Conservation (phyloP, 306 rosid species). For the Abrus pulchellus region DNA sequence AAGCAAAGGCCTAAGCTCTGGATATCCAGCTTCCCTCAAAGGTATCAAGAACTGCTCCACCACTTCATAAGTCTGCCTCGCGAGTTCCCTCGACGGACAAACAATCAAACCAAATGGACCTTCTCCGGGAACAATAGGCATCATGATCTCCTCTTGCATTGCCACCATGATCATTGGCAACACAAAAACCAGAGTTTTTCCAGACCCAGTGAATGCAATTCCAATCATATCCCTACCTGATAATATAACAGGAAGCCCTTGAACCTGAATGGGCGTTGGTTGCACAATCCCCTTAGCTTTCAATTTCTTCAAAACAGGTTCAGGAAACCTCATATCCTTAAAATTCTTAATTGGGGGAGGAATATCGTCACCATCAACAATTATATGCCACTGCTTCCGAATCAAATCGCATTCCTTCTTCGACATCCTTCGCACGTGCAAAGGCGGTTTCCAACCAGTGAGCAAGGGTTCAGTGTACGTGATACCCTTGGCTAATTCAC, state of each 20-base stretch:
- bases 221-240: slow-evolving; percentile 98
- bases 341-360: slow-evolving; percentile 90
- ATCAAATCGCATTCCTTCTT: slow-evolving; percentile 73
- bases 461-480: slow-evolving; percentile 80
- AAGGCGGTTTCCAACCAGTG: slow-evolving; percentile 96
- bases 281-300: slow-evolving; percentile 89
- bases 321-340: slow-evolving; percentile 94
- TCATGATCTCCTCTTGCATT: slow-evolving; percentile 92
- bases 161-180: slow-evolving; percentile 95
- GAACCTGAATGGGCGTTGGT: slow-evolving; percentile 98
- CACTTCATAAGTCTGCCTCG: slow-evolving; percentile 95
- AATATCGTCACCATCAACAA: slow-evolving; percentile 82
- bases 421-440: slow-evolving; percentile 77
- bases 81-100: slow-evolving; percentile 95
- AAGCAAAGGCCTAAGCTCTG: slow-evolving; percentile 87
- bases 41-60: slow-evolving; percentile 79
- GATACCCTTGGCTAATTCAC: slow-evolving; percentile 93
- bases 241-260: slow-evolving; percentile 90
- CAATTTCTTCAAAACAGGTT: slow-evolving; percentile 80
- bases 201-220: slow-evolving; percentile 92
- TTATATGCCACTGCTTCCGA: slow-evolving; percentile 90
- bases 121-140: slow-evolving; percentile 92
- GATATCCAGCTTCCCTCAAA: slow-evolving; percentile 89
- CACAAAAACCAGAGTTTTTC: slow-evolving; percentile 91
- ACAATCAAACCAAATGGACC: slow-evolving; percentile 88